Evolutionary conservation across 23 red algal genomes (phyloP).

Genomic region (Gracilaria gracilis): DNA sequence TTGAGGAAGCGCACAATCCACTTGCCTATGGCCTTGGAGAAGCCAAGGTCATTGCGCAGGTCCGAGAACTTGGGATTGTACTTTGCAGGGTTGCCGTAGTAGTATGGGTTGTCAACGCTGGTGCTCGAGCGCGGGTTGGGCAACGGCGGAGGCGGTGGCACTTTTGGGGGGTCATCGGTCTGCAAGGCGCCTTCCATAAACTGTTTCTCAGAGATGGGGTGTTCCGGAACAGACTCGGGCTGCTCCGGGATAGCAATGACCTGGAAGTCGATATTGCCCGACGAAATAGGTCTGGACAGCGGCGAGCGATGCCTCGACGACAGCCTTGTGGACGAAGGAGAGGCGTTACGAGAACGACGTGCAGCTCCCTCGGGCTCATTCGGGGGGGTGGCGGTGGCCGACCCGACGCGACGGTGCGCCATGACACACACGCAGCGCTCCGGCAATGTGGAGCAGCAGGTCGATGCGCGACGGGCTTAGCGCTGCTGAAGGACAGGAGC

Average conservation of each 20-base stretch:
- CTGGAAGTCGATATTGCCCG: slow-evolving; percentile 66
- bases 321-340: background rate
- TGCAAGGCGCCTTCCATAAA: slow-evolving; percentile 13
- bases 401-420: slow-evolving; percentile 12
- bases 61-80: slow-evolving; percentile 70
- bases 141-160: slow-evolving; percentile 45
- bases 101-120: slow-evolving; percentile 70
- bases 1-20: slow-evolving; percentile 38
- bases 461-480: too few species aligned
- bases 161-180: slow-evolving; percentile 5
- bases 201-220: slow-evolving; percentile 12
- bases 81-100: slow-evolving; percentile 32
- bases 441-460: too few species aligned
- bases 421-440: background rate
- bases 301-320: slow-evolving; percentile 25
- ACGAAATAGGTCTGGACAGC: slow-evolving; percentile 1
- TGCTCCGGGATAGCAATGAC: slow-evolving; percentile 68
- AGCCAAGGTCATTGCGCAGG: slow-evolving; percentile 42
- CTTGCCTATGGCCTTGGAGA: slow-evolving; percentile 26
- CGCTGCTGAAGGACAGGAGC: too few species aligned
- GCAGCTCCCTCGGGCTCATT: background rate
- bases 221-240: slow-evolving; percentile 28
- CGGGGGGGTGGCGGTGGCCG: slow-evolving; percentile 12
- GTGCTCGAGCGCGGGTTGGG: slow-evolving; percentile 71
- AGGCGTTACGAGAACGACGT: slow-evolving; percentile 25